phyloP scores from a whole-genome alignment of 2,329 filamentous ascomycete species.

The Blastomyces silverae region DNA sequence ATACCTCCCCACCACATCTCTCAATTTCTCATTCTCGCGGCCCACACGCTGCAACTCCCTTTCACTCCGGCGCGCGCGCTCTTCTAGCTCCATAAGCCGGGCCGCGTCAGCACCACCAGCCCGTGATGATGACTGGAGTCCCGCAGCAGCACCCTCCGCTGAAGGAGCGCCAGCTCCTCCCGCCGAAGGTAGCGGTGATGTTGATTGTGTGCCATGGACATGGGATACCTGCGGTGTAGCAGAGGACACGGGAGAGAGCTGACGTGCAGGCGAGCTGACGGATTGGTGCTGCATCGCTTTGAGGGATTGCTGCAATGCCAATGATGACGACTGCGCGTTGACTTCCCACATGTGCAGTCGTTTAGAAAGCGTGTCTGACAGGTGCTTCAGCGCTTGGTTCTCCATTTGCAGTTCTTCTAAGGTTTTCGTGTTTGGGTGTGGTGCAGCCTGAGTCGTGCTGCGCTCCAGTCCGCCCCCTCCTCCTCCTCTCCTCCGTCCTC shows the following conservation, averaged over 20 bases:
- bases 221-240: slow-evolving; percentile 24
- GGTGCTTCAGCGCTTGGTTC: slow-evolving; percentile 76
- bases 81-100: slow-evolving; percentile 60
- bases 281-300: slow-evolving; percentile 43
- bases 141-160: background rate
- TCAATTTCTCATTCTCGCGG: slow-evolving; percentile 55
- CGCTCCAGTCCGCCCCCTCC: slow-evolving; percentile 18
- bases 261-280: slow-evolving; percentile 28
- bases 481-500: slow-evolving; percentile 33
- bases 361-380: slow-evolving; percentile 78
- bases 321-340: slow-evolving; percentile 77
- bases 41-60: slow-evolving; percentile 59
- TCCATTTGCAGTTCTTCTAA: slow-evolving; percentile 84
- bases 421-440: slow-evolving; percentile 51
- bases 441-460: slow-evolving; percentile 28
- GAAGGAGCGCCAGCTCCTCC: background rate
- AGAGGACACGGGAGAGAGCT: slow-evolving; percentile 25
- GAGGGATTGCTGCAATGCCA: slow-evolving; percentile 78
- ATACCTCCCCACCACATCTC: slow-evolving; percentile 50
- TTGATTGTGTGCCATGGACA: slow-evolving; percentile 14
- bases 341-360: slow-evolving; percentile 90
- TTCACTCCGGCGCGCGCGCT: slow-evolving; percentile 52
- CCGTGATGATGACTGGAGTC: background rate
- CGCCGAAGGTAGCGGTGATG: background rate
- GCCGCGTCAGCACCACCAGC: background rate